Percentiles rank a stretch among this genome's conserved stretches.
These are phyloP conservation scores for Hydrangea macrophylla DNA, from an alignment of 148 eudicot species.

Conservation along the genomic window DNA sequence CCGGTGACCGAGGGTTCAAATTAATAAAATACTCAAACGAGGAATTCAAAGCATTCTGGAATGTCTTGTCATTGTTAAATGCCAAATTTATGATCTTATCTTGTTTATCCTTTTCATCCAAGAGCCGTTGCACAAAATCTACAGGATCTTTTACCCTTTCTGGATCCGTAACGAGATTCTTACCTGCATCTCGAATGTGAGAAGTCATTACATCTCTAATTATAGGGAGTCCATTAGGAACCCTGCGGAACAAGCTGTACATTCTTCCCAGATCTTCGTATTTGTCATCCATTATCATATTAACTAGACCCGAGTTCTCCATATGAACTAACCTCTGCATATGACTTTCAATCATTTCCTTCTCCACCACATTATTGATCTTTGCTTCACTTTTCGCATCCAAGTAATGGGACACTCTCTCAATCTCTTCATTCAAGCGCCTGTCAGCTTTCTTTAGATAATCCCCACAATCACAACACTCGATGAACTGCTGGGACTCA, in stretches of 20 bases:
- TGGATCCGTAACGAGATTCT: conserved; percentile 73
- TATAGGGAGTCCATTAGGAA: conserved; percentile 43
- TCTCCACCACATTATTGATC: conserved; percentile 61
- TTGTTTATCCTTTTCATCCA: conserved; percentile 68
- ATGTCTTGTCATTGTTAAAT: conserved; percentile 57
- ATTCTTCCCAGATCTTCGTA: conserved; percentile 62
- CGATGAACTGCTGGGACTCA: conserved; percentile 66
- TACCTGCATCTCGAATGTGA: conserved; percentile 60
- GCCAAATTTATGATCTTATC: conserved; percentile 57
- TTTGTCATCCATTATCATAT: conserved; percentile 64
- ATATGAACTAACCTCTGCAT: conserved; percentile 62
- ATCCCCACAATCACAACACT: conserved; percentile 70
- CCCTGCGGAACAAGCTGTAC: conserved; percentile 58
- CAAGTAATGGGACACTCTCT: conserved; percentile 68
- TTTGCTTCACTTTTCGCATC: conserved; percentile 53
- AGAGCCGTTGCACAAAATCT: conserved; percentile 67
- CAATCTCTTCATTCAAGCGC: conserved; percentile 70
- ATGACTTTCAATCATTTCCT: conserved; percentile 65
- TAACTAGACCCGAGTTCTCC: conserved; percentile 73
- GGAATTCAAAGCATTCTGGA: conserved; percentile 75
- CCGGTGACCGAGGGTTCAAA: conserved; percentile 65
- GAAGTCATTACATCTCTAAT: conserved; percentile 66
- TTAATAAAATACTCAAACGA: conserved; percentile 67
- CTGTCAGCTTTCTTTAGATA: conserved; percentile 65
- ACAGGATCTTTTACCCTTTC: conserved; percentile 71